A percentile compares a stretch with the other conserved stretches of the same genome.
Conservation (phyloP, 257 asterid species). For the Henckelia pumila region DNA sequence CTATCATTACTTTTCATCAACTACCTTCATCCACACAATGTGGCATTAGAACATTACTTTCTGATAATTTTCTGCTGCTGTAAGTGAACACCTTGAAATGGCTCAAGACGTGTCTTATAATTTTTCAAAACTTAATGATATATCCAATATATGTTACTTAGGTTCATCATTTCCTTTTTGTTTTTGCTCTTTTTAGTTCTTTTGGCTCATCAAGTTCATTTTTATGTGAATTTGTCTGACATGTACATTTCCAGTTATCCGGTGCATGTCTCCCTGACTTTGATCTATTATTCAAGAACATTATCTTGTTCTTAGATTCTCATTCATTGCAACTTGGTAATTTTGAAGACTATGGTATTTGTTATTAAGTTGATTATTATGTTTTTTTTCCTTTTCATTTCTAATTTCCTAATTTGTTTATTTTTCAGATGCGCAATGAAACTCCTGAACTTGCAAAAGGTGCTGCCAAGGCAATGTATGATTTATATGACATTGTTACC, state of each 20-base stretch:
- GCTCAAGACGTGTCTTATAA: slow-evolving; percentile 8
- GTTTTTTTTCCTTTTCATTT: slow-evolving; percentile 20
- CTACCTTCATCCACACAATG: background rate
- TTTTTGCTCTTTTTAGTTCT: background rate
- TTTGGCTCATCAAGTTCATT: background rate
- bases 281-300: slow-evolving; percentile 4
- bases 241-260: slow-evolving; percentile 7
- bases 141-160: slow-evolving; percentile 14
- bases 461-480: slow-evolving; percentile 87
- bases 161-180: background rate
- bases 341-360: slow-evolving; percentile 18
- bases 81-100: slow-evolving; percentile 5
- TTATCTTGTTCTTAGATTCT: slow-evolving; percentile 6
- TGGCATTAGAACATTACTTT: background rate
- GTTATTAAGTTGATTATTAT: slow-evolving; percentile 14
- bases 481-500: slow-evolving; percentile 86
- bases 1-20: background rate
- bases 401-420: slow-evolving; percentile 22
- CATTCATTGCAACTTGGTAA: slow-evolving; percentile 14
- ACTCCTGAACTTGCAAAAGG: slow-evolving; percentile 91
- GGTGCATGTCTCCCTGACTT: slow-evolving; percentile 17
- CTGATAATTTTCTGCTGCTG: background rate
- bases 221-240: background rate
- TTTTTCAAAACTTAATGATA: background rate
- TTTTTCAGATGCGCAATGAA: slow-evolving; percentile 59